Evolutionary conservation across 495 filamentous ascomycete genomes (phyloP).

Genomic region (Aspergillus leporis): DNA sequence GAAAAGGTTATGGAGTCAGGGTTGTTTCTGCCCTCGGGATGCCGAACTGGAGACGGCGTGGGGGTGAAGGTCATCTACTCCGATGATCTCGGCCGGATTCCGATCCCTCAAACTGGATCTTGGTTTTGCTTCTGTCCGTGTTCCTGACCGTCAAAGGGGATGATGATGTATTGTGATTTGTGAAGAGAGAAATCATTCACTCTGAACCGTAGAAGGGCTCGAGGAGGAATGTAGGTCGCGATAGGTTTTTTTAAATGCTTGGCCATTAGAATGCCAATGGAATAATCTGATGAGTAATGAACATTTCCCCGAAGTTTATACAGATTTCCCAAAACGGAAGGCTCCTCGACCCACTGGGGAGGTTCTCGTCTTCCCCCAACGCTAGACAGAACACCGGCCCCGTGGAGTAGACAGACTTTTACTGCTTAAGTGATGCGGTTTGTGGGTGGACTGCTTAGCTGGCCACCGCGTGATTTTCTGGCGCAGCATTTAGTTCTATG

Average conservation of each 20-base stretch:
- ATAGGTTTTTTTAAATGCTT: not conserved
- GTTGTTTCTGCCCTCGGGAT: not conserved
- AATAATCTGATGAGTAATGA: not conserved
- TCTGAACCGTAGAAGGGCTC: not conserved
- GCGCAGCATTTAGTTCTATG: not conserved
- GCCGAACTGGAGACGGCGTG: not conserved
- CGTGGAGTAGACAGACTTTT: slow-evolving; percentile 2
- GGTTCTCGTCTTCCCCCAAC: not conserved
- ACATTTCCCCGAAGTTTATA: slow-evolving; percentile 1
- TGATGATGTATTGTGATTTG: not conserved
- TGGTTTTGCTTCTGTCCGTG: not conserved
- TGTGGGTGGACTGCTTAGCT: slow-evolving; percentile 1
- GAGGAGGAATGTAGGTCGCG: not conserved
- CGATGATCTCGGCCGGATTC: slow-evolving; percentile 3
- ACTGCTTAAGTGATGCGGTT: slow-evolving; percentile 2
- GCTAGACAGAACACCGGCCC: slow-evolving; percentile 1
- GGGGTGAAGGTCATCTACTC: not conserved
- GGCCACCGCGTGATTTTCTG: slow-evolving; percentile 3
- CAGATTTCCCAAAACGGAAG: not conserved
- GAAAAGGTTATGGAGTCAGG: not conserved
- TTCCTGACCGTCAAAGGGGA: not conserved
- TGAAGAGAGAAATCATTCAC: not conserved
- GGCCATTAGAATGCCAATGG: not conserved
- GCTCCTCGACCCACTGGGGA: not conserved
- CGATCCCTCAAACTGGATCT: not conserved